phyloP scores from a whole-genome alignment of 768 basidiomycete genomes.

The Serendipita indica region DNA sequence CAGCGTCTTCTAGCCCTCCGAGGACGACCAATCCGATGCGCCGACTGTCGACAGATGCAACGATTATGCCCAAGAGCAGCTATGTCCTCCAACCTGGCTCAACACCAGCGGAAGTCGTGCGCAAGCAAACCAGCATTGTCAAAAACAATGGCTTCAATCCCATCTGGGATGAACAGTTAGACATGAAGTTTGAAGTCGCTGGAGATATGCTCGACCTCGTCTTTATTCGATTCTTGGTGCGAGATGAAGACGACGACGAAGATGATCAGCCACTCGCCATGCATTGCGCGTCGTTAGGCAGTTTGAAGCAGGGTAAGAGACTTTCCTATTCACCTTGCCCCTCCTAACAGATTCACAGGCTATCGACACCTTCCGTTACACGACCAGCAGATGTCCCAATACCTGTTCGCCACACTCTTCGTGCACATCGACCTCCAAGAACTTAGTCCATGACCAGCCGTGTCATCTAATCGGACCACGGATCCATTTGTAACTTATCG shows the following conservation, averaged over 20 bases:
- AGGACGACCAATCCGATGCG: constrained; percentile 12
- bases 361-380: constrained; percentile 84
- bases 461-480: too few species aligned
- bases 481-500: too few species aligned
- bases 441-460: too few species aligned
- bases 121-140: constrained; percentile 44
- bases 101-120: constrained; percentile 30
- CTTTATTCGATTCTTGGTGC: constrained; percentile 67
- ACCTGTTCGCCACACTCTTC: constrained; percentile 88
- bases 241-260: constrained; percentile 40
- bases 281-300: constrained; percentile 58
- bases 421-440: constrained; percentile 43
- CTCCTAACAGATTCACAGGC: constrained; percentile 30
- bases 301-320: constrained; percentile 51
- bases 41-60: constrained; percentile 12
- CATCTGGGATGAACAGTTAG: constrained; percentile 58
- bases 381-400: constrained; percentile 74
- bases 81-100: constrained; percentile 13
- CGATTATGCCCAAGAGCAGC: constrained; percentile 18
- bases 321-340: constrained; percentile 20
- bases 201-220: constrained; percentile 68
- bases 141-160: constrained; percentile 92
- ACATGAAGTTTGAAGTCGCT: constrained; percentile 60
- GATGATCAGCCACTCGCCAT: constrained; percentile 54
- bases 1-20: constrained; percentile 14